Conservation (phyloP, 805 yeast species). For the Candida vartiovaarae region DNA sequence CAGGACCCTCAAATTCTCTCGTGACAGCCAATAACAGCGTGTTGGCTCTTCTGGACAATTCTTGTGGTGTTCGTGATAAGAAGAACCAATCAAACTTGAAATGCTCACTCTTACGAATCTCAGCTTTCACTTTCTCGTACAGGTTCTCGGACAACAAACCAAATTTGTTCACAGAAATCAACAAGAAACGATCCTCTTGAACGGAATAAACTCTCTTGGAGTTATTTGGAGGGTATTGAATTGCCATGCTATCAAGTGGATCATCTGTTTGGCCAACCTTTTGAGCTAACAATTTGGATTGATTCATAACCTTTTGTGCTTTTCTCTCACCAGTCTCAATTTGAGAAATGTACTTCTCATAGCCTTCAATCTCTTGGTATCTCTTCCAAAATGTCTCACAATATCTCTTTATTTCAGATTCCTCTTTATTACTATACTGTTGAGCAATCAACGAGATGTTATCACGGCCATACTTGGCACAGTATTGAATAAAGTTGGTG, state of each 20-base stretch:
- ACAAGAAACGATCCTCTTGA: constrained; percentile 61
- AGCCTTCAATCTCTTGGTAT: constrained; percentile 55
- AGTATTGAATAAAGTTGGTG: constrained; percentile 60
- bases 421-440: constrained; percentile 48
- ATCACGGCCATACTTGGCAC: constrained; percentile 59
- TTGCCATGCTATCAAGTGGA: constrained; percentile 55
- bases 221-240: constrained; percentile 78
- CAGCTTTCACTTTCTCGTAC: constrained; percentile 59
- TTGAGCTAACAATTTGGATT: constrained; percentile 44
- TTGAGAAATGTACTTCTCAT: constrained; percentile 62
- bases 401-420: constrained; percentile 54
- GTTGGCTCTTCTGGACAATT: constrained; percentile 59
- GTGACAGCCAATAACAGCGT: constrained; percentile 63
- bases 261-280: constrained; percentile 48
- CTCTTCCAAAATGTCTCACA: constrained; percentile 58
- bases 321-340: constrained; percentile 72
- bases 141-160: constrained; percentile 57
- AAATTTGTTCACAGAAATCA: constrained; percentile 52
- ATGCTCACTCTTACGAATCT: constrained; percentile 48
- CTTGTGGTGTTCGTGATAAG: constrained; percentile 64
- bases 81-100: constrained; percentile 73
- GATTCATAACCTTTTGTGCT: constrained; percentile 44
- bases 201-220: constrained; percentile 68
- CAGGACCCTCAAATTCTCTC: constrained; percentile 61
- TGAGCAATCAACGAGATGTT: constrained; percentile 42